Base-by-base conservation (phyloP, 2,329 filamentous ascomycete species). In the Corinectria fuckeliana region DNA sequence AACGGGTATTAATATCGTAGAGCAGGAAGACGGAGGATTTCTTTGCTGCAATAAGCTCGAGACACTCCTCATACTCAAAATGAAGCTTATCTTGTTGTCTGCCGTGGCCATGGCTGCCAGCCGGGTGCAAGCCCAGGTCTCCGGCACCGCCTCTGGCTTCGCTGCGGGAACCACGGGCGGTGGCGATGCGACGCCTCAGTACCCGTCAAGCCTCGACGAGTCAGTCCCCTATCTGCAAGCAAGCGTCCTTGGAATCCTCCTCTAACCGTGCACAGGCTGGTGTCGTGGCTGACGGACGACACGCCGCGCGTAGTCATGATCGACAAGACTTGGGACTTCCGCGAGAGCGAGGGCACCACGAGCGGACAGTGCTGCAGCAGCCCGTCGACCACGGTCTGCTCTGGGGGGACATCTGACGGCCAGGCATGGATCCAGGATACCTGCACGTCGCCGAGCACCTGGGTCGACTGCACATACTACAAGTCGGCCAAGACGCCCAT, bases 161-260 rank as follows among this genome's bases (percentile, higher is more conserved):
- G 76, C 77, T 26, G 72, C 72, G 58, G 84, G 85, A 41, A 82
- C 85, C 21, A 88, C 86, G 16, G 86, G 86, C 39, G 86, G 86
- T 68, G 86, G 85, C 48, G 78, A 66, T 61, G 85, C 82, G 25
- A 74, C 77, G 16, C 72, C 83, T n/a, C 82, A 82, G 8, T 82
- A 83, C 63, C 85, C 85, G 4, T 75, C 71, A 8, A 82, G 78
- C 41, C 85, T 72, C 39, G 77, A 74, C 18, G 77, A 89, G 80
- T 81, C 87, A 36, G 82, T 82, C 70, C 45, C 6, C 18, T 50
- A 8, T 28, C n/a, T 39, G 13, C 13, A n/a, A 14, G 4, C n/a
- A 10, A n/a, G 4, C 1, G 3, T 20, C 6, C 16, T 13, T n/a
- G 32, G 25, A 16, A 13, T 6, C 16, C 6, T n/a, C 4, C 16